Conservation (phyloP, 1,284 basidiomycete genomes). For the Rhizoctonia solani region DNA sequence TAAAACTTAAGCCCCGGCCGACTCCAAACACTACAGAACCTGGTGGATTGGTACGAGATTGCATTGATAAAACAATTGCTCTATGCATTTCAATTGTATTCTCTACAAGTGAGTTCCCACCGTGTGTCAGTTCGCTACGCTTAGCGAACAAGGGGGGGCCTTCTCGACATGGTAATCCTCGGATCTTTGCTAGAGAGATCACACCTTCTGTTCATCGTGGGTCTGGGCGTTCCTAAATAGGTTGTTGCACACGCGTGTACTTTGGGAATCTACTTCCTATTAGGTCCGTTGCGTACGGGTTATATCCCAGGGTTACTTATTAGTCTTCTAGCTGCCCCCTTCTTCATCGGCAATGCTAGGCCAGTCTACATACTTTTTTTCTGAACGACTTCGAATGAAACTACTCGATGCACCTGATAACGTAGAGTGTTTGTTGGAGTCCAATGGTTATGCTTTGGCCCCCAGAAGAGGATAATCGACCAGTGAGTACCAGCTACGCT, state of each 20-base stretch:
- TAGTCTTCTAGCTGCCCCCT: not conserved
- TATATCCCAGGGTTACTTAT: not conserved
- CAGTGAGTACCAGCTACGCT: not conserved
- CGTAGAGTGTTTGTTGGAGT: not conserved
- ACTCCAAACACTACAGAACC: not conserved
- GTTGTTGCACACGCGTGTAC: not conserved
- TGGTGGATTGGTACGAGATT: too few species aligned
- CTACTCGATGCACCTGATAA: conserved; percentile 9
- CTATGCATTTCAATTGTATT: not conserved
- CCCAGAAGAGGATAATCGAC: not conserved
- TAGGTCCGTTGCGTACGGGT: not conserved
- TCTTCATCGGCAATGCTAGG: not conserved
- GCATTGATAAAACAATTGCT: too few species aligned
- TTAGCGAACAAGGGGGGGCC: not conserved
- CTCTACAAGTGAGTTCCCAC: conserved; percentile 21
- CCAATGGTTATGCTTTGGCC: not conserved
- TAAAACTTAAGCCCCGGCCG: not conserved
- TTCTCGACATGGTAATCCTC: conserved; percentile 19
- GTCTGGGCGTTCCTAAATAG: not conserved
- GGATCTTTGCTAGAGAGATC: conserved; percentile 2
- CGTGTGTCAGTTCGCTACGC: conserved; percentile 2
- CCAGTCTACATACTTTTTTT: not conserved
- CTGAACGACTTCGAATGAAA: not conserved
- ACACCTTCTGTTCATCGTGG: conserved; percentile 4
- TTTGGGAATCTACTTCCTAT: conserved; percentile 11